Evolutionary conservation across 805 yeast species (phyloP), one percentile per base, ranked within the genome.

Genomic region (Myxozyma neotropica): DNA sequence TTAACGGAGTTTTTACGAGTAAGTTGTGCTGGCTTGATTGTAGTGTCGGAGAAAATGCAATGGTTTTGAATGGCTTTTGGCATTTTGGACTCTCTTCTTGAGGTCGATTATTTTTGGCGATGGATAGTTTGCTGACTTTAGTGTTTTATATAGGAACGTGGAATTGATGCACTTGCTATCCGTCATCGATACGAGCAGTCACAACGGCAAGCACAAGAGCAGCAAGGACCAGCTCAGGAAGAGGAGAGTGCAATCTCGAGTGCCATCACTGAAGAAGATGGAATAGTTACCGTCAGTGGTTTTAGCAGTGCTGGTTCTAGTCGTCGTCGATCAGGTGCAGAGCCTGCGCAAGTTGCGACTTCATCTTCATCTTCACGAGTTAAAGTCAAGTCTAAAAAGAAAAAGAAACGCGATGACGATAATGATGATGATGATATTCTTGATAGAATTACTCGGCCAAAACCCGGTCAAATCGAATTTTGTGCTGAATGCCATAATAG

Each of bases 401-500:
- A 59, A 50, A 64, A 58, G 50, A 44, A 40, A 27, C 31, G 43
- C 21, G 59, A 58, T 13, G 35, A 49, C 10, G 67, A 64, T 12
- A 46, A 53, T 19, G 64, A 55, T n/a, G 65, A 55, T 31, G 58
- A 53, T 5, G 36, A 29, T 2, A 23, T 50, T n/a, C 21, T 54
- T 7, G 53, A 33, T n/a, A 23, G 53, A 5, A 42, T 54, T 23
- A 15, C 55, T 23, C 31, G 62, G 39, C 59, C 67, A 13, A 40
- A 35, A 38, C 61, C 68, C 1, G 69, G 70, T 7, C 63, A 56
- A 45, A 80, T 79, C 17, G 89, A 83, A 46, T 71, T 74, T 1
- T 88, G 96, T 72, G 81, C 82, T 4, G 83, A 80, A 46, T 89
- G 96, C 74, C 82, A 81, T 40, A 72, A 77, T 47, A 71, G 77